Percentiles rank a stretch among this genome's conserved stretches.
Conservation (phyloP, 495 filamentous ascomycete species). For the Echria macrotheca region DNA sequence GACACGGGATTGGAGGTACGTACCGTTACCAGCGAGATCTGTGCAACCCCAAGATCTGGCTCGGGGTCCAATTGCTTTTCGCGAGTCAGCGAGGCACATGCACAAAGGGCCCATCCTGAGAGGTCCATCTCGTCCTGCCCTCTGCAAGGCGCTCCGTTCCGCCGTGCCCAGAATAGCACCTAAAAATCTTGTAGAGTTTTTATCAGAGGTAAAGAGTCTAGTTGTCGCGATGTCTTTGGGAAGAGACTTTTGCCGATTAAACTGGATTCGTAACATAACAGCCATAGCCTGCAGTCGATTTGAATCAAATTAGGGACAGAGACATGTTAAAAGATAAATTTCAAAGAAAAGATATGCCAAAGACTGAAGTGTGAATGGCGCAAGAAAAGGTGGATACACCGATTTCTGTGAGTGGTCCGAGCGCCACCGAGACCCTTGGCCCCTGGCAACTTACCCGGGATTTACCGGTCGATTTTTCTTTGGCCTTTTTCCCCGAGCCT, state of each 20-base stretch:
- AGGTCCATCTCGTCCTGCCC: slow-evolving; percentile 13
- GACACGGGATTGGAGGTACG: neutral
- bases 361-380: neutral
- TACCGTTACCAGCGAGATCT: slow-evolving; percentile 6
- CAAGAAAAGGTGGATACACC: neutral
- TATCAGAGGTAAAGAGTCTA: neutral
- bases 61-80: slow-evolving; percentile 14
- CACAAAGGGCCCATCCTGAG: slow-evolving; percentile 22
- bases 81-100: slow-evolving; percentile 30
- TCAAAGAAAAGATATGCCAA: too few relatives aligned
- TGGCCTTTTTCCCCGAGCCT: slow-evolving; percentile 14
- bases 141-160: neutral
- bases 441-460: slow-evolving; percentile 20
- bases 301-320: too few relatives aligned
- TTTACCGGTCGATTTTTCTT: slow-evolving; percentile 28
- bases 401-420: slow-evolving; percentile 9
- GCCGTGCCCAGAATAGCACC: slow-evolving; percentile 4
- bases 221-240: neutral
- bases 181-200: neutral
- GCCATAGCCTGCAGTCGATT: too few relatives aligned
- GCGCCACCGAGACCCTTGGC: slow-evolving; percentile 5
- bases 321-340: too few relatives aligned
- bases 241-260: neutral
- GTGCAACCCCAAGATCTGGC: slow-evolving; percentile 2
- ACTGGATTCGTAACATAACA: too few relatives aligned